Base-by-base conservation (phyloP, 176 grass and related monocot genomes). In the Luzula sylvatica region DNA sequence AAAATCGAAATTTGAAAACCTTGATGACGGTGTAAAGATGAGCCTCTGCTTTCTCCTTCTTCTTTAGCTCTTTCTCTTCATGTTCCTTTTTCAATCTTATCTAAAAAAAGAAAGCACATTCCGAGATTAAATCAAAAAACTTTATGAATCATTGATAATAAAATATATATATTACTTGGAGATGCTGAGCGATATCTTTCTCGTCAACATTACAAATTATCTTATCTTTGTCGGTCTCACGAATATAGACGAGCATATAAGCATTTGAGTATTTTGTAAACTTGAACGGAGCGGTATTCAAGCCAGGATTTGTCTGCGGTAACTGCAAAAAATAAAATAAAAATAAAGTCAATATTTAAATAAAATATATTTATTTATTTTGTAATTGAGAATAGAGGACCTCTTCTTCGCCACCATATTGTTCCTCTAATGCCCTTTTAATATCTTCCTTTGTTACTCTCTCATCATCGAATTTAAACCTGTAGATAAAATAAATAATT, bases 161-260 rank as follows among this genome's bases (percentile, higher is more conserved):
- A 35, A 35, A 35, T 35, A 9, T 35, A 35, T 35, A 70, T 28
- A 77, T 98, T 82, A 98, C 92, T 65, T 81, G 66, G 57, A 98
- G 85, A 53, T 98, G 92, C 48, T 80, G 74, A 18, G 92, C 92
- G 60, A 98, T 98, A 58, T 98, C 92, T 75, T 86, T 98, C 81
- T 90, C 78, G 50, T 98, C 92, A 55, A 87, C 78, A 24, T 86
- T 98, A 72, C 92, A 98, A 38, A 98, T 80, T 64, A 98, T 98
- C 82, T 98, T 98, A 29, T 98, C 92, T 58, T 87, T 98, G 72
- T 98, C 85, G 9, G 77, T 98, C 58, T 90, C 85, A 58, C 92
- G 85, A 74, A 98, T 90, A 70, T 98, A 98, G n/a, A 98, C 92
- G 68, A 98, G 85, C 92, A 98, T 98, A 65, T 98, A 98, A 22